Base-by-base conservation (phyloP, 345 rosid species). In the Cardiospermum halicacabum region DNA sequence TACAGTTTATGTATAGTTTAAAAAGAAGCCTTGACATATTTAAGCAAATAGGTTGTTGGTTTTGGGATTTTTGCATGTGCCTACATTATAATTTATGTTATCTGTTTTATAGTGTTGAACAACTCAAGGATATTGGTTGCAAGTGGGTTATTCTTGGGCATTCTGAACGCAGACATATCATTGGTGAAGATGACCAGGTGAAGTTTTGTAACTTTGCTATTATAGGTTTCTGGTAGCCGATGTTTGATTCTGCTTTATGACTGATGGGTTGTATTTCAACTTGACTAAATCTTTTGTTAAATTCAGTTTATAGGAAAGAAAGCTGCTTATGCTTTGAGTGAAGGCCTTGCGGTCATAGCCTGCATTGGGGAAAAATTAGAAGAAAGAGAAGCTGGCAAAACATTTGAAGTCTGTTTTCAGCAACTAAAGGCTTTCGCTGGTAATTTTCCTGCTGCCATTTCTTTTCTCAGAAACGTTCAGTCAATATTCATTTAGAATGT, bases 61-160 rank as follows among this genome's bases (percentile, higher is more conserved):
- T 54, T 64, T 39, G 42, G 30, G 4, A 24, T 30, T 36, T 50
- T 26, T 68, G 15, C 16, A 5, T 9, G n/a, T 62, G n/a, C n/a
- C 36, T 49, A 56, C 34, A 19, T 39, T 40, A 6, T 60, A 22
- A 26, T 27, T 42, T 56, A 27, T 37, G 15, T 56, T 47, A 67
- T 59, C 13, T 47, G 16, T 71, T 62, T 60, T 78, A 54, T 68
- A 94, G 99, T 48, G 97, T 82, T 74, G 99, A 94, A 71, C 99
- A 94, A 73, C 58, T 94, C 71, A 91, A 83, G 76, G 97, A 94
- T 72, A 60, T 81, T 32, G 99, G 97, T 67, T 89, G 96, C 85
- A 87, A 89, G 77, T 91, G 97, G 99, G 99, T 85, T 62, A 81
- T 94, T 78, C 93, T 89, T 62, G 99, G 99, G 59, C 99, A 94